These are phyloP conservation scores for Galerina sulciceps DNA, from an alignment of 768 basidiomycete species.

Conservation along the genomic window DNA sequence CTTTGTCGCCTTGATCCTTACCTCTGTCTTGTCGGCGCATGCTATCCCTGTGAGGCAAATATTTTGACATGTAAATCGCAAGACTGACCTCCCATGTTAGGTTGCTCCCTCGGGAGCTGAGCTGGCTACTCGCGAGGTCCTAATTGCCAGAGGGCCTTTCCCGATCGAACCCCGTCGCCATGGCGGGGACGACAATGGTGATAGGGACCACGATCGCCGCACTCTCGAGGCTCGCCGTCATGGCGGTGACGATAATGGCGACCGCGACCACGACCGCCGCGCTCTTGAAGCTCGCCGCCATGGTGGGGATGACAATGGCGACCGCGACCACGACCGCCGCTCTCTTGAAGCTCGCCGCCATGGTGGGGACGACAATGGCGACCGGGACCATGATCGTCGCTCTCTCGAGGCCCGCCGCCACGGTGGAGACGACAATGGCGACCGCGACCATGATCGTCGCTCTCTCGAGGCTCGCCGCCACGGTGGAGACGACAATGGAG, in stretches of 20 bases:
- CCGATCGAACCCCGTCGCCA: constrained; percentile 4
- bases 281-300: not conserved
- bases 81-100: not conserved
- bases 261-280: not conserved
- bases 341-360: not conserved
- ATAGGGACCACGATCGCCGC: not conserved
- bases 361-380: not conserved
- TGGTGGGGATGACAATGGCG: no score
- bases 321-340: no score
- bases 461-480: constrained; percentile 4
- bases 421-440: not conserved
- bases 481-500: not conserved
- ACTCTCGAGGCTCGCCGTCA: constrained; percentile 1
- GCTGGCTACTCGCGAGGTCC: constrained; percentile 5
- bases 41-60: no score
- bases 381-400: not conserved
- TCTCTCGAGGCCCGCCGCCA: constrained; percentile 3
- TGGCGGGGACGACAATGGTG: not conserved
- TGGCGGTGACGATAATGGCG: no score
- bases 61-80: no score
- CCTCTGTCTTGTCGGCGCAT: no score
- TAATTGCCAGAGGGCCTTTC: not conserved
- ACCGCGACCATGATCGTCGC: not conserved
- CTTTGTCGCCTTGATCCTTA: no score
- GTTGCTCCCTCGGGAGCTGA: constrained; percentile 3